Evolutionary conservation across 2,329 filamentous ascomycete species (phyloP).

Genomic region (Leptographium lundbergii): DNA sequence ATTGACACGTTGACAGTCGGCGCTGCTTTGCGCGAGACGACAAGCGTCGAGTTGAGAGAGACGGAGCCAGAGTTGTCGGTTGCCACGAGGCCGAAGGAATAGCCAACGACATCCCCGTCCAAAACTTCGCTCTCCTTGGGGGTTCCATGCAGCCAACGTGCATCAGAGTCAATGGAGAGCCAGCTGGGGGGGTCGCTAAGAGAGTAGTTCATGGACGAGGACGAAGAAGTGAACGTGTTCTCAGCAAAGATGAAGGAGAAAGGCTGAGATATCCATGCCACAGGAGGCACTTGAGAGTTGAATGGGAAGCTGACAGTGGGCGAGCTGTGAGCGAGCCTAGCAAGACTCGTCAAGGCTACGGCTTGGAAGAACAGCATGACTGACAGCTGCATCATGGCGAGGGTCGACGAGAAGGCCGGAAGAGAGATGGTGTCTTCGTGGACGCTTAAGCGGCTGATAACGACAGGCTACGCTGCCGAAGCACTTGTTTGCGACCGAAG

Average conservation of each 20-base stretch:
- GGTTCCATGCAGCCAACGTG: constrained; percentile 57
- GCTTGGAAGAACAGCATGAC: not conserved
- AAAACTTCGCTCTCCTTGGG: constrained; percentile 41
- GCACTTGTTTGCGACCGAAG: not conserved
- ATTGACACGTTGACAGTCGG: constrained; percentile 45
- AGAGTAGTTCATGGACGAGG: constrained; percentile 48
- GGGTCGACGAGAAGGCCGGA: not conserved
- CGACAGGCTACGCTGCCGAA: not conserved
- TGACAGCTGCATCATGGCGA: not conserved
- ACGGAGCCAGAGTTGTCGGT: constrained; percentile 52
- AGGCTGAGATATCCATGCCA: constrained; percentile 53
- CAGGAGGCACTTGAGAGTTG: constrained; percentile 72
- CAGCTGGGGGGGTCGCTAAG: constrained; percentile 55
- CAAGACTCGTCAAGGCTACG: constrained; percentile 6
- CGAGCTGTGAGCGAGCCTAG: constrained; percentile 15
- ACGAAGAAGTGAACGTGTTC: constrained; percentile 55
- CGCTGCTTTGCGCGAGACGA: constrained; percentile 47
- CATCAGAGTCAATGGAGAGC: constrained; percentile 56
- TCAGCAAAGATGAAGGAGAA: constrained; percentile 62
- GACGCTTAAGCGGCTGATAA: not conserved
- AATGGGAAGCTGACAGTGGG: constrained; percentile 53
- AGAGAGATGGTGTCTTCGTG: not conserved
- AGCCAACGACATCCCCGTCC: constrained; percentile 37
- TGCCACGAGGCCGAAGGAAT: constrained; percentile 55
- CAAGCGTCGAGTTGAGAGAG: constrained; percentile 54